A percentile compares a stretch with the other conserved stretches of the same genome.
phyloP scores from a whole-genome alignment of 768 basidiomycete species.

The Boletellus emodensis region DNA sequence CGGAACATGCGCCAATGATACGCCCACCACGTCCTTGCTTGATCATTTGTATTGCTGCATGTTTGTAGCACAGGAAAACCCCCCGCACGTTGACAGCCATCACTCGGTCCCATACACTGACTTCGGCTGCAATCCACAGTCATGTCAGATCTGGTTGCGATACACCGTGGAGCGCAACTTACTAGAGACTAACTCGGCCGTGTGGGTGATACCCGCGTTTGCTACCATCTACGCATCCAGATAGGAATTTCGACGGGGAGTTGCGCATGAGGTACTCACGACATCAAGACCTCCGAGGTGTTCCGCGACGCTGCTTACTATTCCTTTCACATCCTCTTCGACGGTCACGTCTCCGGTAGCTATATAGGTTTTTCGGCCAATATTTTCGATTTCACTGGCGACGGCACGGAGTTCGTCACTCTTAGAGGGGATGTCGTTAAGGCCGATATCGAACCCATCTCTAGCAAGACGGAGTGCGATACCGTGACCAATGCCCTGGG shows the following conservation, averaged over 20 bases:
- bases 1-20: conserved; percentile 41
- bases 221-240: not conserved
- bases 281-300: not conserved
- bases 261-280: not conserved
- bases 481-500: not conserved
- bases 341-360: not conserved
- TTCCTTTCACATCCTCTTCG: not conserved
- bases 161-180: not conserved
- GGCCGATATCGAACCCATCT: not conserved
- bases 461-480: not conserved
- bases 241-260: not conserved
- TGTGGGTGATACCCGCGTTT: not conserved
- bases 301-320: not conserved
- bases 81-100: conserved; percentile 52
- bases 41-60: conserved; percentile 60
- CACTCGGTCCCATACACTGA: conserved; percentile 32
- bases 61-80: conserved; percentile 57
- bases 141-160: too few relatives aligned
- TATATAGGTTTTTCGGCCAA: not conserved
- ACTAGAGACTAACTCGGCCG: not conserved
- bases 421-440: not conserved
- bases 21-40: conserved; percentile 45
- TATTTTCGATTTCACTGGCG: not conserved
- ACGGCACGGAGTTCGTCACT: not conserved
- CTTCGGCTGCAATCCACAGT: too few relatives aligned